Evolutionary conservation across 768 basidiomycete genomes (phyloP).

Genomic region (Rhodotorula babjevae): DNA sequence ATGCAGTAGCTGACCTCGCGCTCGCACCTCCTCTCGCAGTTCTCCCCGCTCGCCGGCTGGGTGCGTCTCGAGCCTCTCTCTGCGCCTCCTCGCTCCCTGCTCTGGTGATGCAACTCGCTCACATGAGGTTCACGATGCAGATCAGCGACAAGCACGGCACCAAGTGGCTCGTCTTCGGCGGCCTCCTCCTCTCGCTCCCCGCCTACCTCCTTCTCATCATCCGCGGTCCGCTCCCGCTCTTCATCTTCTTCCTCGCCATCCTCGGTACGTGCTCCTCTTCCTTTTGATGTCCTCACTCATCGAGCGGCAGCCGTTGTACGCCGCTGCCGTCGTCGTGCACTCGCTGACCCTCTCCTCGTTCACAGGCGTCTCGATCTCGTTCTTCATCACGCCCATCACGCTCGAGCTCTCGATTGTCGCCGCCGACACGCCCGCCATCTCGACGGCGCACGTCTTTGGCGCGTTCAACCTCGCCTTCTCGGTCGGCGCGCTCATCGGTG

Average conservation of each 20-base stretch:
- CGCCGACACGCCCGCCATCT: not conserved
- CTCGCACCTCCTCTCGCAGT: not conserved
- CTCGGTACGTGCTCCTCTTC: conserved; percentile 8
- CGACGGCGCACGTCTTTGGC: conserved; percentile 16
- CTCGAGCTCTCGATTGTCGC: conserved; percentile 18
- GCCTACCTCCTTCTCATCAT: conserved; percentile 31
- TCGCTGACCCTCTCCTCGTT: not conserved
- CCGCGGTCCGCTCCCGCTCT: conserved; percentile 25
- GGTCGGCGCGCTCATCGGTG: not conserved
- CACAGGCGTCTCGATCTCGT: conserved; percentile 6
- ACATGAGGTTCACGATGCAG: not conserved
- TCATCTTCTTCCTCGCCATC: conserved; percentile 34
- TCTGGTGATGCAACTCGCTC: not conserved
- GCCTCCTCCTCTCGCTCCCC: conserved; percentile 15
- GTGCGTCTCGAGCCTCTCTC: not conserved
- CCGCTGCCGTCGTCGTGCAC: too few relatives aligned
- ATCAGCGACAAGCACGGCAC: conserved; percentile 24
- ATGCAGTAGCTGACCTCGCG: not conserved
- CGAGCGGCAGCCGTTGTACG: too few relatives aligned
- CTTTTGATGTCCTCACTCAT: too few relatives aligned
- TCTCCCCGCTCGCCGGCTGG: conserved; percentile 8
- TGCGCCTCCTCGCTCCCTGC: too few relatives aligned
- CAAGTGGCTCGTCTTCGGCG: conserved; percentile 20
- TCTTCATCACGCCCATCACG: conserved; percentile 14
- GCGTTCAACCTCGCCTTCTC: conserved; percentile 4